These are phyloP conservation scores for Cutaneotrichosporon sp. DNA, from an alignment of 1,284 basidiomycete species.

Conservation along the genomic window DNA sequence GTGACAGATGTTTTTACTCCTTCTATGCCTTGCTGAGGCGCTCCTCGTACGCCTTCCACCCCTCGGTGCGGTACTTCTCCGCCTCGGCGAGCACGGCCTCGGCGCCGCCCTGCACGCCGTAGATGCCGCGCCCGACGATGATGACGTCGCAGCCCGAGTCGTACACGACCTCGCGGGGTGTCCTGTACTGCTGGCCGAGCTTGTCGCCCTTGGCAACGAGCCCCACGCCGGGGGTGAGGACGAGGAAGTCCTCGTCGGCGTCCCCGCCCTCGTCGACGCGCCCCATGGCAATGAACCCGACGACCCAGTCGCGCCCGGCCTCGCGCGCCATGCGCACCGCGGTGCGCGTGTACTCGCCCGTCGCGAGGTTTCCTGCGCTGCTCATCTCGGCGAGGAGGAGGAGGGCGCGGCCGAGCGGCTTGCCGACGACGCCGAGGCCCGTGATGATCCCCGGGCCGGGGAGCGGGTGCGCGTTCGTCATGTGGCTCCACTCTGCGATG, in stretches of 20 bases:
- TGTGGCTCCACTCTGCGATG: constrained; percentile 94
- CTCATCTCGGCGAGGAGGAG: constrained; percentile 97
- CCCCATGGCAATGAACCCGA: constrained; percentile 91
- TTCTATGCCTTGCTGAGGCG: constrained; percentile 35
- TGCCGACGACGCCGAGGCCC: constrained; percentile 82
- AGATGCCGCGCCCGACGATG: constrained; percentile 95
- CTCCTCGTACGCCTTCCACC: constrained; percentile 87
- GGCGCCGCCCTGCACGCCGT: constrained; percentile 66
- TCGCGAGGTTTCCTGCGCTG: constrained; percentile 81
- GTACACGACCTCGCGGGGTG: constrained; percentile 79
- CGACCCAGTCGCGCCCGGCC: constrained; percentile 77
- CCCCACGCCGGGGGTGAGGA: constrained; percentile 92
- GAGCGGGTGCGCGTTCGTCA: constrained; percentile 95
- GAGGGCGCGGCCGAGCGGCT: constrained; percentile 80
- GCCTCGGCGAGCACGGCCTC: constrained; percentile 69
- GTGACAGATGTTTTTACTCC: not conserved
- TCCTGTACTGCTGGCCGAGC: constrained; percentile 96
- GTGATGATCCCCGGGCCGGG: constrained; percentile 91
- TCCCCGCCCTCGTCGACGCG: constrained; percentile 69
- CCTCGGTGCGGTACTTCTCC: constrained; percentile 77
- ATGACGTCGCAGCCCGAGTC: constrained; percentile 94
- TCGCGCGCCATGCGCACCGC: constrained; percentile 82
- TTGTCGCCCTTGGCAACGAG: constrained; percentile 78
- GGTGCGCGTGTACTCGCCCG: constrained; percentile 78
- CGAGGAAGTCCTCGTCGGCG: constrained; percentile 73